Evolutionary conservation across 805 yeast species (phyloP).

Genomic region (Myxozyma udenii): DNA sequence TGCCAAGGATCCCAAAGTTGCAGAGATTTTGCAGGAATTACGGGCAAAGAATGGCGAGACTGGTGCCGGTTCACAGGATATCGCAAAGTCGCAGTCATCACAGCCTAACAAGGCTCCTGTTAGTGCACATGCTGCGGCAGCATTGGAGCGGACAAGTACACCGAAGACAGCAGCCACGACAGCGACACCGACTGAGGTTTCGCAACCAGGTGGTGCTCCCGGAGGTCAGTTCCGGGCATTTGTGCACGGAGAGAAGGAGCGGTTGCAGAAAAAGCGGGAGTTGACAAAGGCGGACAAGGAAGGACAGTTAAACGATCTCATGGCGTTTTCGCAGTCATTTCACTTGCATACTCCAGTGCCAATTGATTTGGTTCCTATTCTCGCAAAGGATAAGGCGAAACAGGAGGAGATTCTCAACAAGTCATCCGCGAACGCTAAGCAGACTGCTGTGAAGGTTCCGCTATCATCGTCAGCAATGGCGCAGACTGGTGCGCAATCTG

Average conservation of each 20-base stretch:
- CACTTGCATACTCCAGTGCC: conserved; percentile 60
- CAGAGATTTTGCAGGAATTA: conserved; percentile 5
- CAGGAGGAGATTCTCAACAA: conserved; percentile 55
- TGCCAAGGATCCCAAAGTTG: too few relatives aligned
- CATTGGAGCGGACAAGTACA: not conserved
- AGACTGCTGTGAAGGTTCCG: conserved; percentile 19
- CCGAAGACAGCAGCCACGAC: not conserved
- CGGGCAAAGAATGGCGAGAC: conserved; percentile 4
- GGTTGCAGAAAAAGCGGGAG: conserved; percentile 34
- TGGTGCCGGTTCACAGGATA: not conserved
- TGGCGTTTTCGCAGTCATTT: conserved; percentile 76
- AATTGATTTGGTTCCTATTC: conserved; percentile 62
- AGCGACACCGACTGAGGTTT: not conserved
- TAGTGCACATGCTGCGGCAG: not conserved
- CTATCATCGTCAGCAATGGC: conserved; percentile 28
- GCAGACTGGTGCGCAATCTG: conserved; percentile 6
- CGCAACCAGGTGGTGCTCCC: conserved; percentile 23
- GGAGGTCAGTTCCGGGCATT: conserved; percentile 37
- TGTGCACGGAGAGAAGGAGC: conserved; percentile 36
- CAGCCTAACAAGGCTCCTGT: not conserved
- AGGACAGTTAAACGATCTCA: conserved; percentile 45
- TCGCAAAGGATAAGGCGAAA: conserved; percentile 63
- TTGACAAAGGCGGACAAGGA: conserved; percentile 35
- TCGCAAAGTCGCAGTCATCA: not conserved
- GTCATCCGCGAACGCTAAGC: conserved; percentile 26